phyloP scores from a whole-genome alignment of 352 stramenopile species.

The Phytophthora podocarpi region DNA sequence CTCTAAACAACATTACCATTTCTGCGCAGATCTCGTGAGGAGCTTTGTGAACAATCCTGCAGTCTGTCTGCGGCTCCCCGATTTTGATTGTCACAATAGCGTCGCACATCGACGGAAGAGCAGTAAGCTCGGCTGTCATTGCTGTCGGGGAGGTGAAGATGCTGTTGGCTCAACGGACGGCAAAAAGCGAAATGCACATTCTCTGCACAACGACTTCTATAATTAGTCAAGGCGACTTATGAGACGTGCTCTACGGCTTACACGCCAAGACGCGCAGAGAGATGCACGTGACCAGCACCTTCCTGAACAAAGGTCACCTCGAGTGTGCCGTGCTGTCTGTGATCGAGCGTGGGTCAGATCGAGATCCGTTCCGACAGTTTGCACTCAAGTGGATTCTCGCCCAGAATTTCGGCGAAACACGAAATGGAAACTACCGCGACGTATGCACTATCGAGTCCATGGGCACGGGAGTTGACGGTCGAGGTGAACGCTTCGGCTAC shows the following conservation, averaged over 20 bases:
- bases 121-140: too few species aligned
- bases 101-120: too few species aligned
- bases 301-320: conserved; percentile 24
- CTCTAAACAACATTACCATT: too few species aligned
- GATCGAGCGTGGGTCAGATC: conserved; percentile 28
- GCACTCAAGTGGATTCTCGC: conserved; percentile 46
- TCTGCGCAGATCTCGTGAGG: too few species aligned
- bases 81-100: too few species aligned
- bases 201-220: too few species aligned
- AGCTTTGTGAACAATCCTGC: too few species aligned
- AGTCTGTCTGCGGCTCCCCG: too few species aligned
- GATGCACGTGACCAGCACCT: conserved; percentile 19
- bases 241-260: conserved; percentile 30
- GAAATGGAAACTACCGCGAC: conserved; percentile 37
- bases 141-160: too few species aligned
- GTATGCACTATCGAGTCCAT: conserved; percentile 42
- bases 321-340: conserved; percentile 32
- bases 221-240: too few species aligned
- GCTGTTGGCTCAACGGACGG: too few species aligned
- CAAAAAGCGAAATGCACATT: too few species aligned
- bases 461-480: conserved; percentile 25
- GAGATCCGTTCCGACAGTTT: conserved; percentile 44
- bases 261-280: conserved; percentile 31
- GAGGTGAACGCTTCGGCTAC: conserved; percentile 40
- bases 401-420: conserved; percentile 25